Evolutionary conservation across 2,329 filamentous ascomycete genomes (phyloP).

Genomic region (Diatrype stigma): DNA sequence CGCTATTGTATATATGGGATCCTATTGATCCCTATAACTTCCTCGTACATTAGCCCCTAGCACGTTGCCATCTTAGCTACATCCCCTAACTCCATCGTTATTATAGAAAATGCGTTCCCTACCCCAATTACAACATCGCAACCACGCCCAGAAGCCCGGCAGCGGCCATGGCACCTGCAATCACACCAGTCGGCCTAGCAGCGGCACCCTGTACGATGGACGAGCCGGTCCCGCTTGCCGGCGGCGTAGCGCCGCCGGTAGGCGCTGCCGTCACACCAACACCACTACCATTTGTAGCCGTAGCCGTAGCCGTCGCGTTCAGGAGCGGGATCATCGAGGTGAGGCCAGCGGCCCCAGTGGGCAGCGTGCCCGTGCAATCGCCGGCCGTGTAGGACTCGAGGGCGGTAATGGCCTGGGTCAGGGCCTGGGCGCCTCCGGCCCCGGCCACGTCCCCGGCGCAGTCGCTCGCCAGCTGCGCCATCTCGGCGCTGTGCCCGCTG

Average conservation of each 20-base stretch:
- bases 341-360: background rate
- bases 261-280: background rate
- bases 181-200: conserved; percentile 16
- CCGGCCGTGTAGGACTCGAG: conserved; percentile 4
- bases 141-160: conserved; percentile 22
- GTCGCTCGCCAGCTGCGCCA: conserved; percentile 5
- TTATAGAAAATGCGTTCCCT: no score
- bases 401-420: conserved; percentile 3
- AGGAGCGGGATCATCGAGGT: background rate
- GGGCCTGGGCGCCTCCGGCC: background rate
- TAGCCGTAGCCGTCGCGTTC: background rate
- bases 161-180: conserved; percentile 19
- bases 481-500: conserved; percentile 8
- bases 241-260: background rate
- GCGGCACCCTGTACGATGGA: conserved; percentile 11
- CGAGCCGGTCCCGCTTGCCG: background rate
- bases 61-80: no score
- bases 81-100: no score
- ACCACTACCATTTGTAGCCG: background rate
- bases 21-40: no score
- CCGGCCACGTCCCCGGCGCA: conserved; percentile 4
- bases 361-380: background rate
- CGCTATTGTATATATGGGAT: no score
- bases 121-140: conserved; percentile 24
- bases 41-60: no score